These are phyloP conservation scores for Ceratocystis cubensis DNA, from an alignment of 2,329 filamentous ascomycete genomes.

Conservation along the genomic window DNA sequence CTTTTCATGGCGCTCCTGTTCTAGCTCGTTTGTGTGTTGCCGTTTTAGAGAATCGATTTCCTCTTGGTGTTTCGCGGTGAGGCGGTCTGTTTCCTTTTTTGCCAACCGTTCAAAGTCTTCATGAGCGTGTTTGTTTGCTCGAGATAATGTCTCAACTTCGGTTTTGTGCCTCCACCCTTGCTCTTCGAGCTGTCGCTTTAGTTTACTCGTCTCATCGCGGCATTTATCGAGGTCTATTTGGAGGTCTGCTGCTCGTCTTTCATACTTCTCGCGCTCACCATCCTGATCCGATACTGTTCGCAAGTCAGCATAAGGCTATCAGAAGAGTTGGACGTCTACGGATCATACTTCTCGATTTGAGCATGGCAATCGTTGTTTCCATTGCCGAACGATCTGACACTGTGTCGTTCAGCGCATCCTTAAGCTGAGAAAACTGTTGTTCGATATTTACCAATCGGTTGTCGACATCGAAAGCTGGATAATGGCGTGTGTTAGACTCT, in stretches of 20 bases:
- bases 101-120: constrained; percentile 41
- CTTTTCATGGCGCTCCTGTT: constrained; percentile 48
- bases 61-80: constrained; percentile 51
- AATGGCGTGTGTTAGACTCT: constrained; percentile 55
- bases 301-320: not conserved
- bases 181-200: constrained; percentile 32
- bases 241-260: constrained; percentile 51
- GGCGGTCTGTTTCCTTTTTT: constrained; percentile 43
- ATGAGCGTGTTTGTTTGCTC: constrained; percentile 43
- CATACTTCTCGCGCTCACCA: constrained; percentile 35
- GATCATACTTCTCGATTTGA: constrained; percentile 61
- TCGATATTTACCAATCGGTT: constrained; percentile 66
- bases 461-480: constrained; percentile 67
- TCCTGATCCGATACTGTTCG: constrained; percentile 38
- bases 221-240: constrained; percentile 30
- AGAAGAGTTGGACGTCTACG: too few relatives aligned
- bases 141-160: constrained; percentile 42
- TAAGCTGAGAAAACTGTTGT: constrained; percentile 56
- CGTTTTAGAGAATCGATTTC: constrained; percentile 53
- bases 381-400: constrained; percentile 54
- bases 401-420: constrained; percentile 57
- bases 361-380: constrained; percentile 61
- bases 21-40: constrained; percentile 50
- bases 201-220: constrained; percentile 41
- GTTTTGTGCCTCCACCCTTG: constrained; percentile 33